A percentile compares a stretch with the other conserved stretches of the same genome.
These are phyloP conservation scores for Pyronema domesticum DNA, from an alignment of 495 filamentous ascomycete genomes.

Conservation along the genomic window DNA sequence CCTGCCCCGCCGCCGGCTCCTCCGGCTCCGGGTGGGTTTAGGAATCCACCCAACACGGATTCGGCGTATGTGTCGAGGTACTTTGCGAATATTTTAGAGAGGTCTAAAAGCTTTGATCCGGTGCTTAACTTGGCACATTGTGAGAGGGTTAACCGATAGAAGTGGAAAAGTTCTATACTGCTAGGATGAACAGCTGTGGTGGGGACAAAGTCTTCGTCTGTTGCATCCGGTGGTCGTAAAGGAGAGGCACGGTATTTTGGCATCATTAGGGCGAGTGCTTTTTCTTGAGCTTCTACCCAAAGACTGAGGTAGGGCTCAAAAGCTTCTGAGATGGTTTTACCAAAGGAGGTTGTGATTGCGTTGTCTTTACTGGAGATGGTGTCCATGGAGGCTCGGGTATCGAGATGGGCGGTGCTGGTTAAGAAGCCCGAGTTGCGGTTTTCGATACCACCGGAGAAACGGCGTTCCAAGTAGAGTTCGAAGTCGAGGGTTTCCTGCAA, in stretches of 20 bases:
- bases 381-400: conserved; percentile 72
- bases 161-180: conserved; percentile 91
- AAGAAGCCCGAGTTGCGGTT: conserved; percentile 1
- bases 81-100: conserved; percentile 71
- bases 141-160: conserved; percentile 75
- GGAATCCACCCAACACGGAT: conserved; percentile 66
- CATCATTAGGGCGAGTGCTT: conserved; percentile 65
- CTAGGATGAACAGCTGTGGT: conserved; percentile 63
- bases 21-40: conserved; percentile 30
- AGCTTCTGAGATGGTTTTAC: conserved; percentile 85
- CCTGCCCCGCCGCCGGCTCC: too few species aligned
- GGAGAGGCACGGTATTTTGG: conserved; percentile 79
- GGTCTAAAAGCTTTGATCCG: conserved; percentile 64
- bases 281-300: conserved; percentile 94
- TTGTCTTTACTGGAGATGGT: conserved; percentile 74
- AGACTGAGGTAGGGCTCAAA: conserved; percentile 94
- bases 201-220: conserved; percentile 85
- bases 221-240: conserved; percentile 50
- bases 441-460: conserved; percentile 50
- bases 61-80: conserved; percentile 93
- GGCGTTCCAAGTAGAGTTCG: conserved; percentile 73
- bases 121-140: conserved; percentile 95
- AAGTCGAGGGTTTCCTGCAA: conserved; percentile 95
- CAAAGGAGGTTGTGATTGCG: conserved; percentile 49
- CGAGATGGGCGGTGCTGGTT: neutral